These are phyloP conservation scores for Fusarium sp. DNA, from an alignment of 2,329 filamentous ascomycete species.

Conservation along the genomic window DNA sequence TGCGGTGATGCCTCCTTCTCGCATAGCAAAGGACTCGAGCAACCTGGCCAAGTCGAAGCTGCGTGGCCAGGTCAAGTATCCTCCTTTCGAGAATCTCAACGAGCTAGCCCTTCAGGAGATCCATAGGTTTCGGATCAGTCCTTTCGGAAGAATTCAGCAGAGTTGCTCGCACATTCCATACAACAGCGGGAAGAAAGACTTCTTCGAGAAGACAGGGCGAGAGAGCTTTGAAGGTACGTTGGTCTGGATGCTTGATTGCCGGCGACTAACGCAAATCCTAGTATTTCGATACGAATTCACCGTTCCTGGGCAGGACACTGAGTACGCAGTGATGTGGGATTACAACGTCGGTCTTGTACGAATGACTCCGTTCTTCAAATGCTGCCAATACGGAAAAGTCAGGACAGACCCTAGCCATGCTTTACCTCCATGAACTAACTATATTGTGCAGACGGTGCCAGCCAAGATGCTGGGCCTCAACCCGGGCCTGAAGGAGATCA, in stretches of 20 bases:
- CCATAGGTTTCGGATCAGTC: slow-evolving; percentile 75
- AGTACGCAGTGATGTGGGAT: slow-evolving; percentile 93
- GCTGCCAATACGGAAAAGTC: slow-evolving; percentile 89
- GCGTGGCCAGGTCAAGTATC: slow-evolving; percentile 80
- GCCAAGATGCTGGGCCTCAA: slow-evolving; percentile 87
- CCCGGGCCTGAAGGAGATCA: slow-evolving; percentile 87
- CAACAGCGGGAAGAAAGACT: slow-evolving; percentile 93
- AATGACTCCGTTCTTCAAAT: slow-evolving; percentile 96
- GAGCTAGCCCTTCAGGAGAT: slow-evolving; percentile 71
- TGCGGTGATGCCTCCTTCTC: slow-evolving; percentile 28
- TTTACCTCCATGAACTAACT: slow-evolving; percentile 27
- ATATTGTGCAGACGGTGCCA: slow-evolving; percentile 80
- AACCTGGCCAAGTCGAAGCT: slow-evolving; percentile 69
- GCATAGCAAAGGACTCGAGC: slow-evolving; percentile 64
- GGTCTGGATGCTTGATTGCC: slow-evolving; percentile 6
- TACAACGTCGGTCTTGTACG: slow-evolving; percentile 95
- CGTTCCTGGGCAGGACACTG: slow-evolving; percentile 75
- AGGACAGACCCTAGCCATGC: slow-evolving; percentile 17
- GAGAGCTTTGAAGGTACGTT: slow-evolving; percentile 88
- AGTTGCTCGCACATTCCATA: slow-evolving; percentile 89
- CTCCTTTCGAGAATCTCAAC: slow-evolving; percentile 79
- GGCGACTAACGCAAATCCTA: slow-evolving; percentile 32
- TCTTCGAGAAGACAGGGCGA: slow-evolving; percentile 87
- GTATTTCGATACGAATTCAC: slow-evolving; percentile 78
- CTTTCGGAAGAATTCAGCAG: slow-evolving; percentile 73